A percentile compares a stretch with the other conserved stretches of the same genome.
Evolutionary conservation across 2,329 filamentous ascomycete species (phyloP).

Genomic region (Colletotrichum tamarilloi): DNA sequence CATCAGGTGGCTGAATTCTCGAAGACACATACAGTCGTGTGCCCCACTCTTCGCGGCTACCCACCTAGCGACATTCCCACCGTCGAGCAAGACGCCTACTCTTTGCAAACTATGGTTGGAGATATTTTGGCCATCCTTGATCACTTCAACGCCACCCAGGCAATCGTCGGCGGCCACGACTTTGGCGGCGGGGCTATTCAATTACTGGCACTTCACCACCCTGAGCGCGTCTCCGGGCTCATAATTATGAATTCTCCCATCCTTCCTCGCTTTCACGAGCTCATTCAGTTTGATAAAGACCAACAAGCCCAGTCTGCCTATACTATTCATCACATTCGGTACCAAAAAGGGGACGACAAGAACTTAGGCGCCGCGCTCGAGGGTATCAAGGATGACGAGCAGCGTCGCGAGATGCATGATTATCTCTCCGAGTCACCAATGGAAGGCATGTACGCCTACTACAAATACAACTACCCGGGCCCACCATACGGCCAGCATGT

Average conservation of each 20-base stretch:
- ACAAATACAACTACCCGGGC: not conserved
- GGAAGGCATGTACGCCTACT: not conserved
- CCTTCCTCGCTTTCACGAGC: not conserved
- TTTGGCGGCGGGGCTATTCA: not conserved
- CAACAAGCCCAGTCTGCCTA: not conserved
- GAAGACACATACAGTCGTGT: not conserved
- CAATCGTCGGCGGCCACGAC: conserved; percentile 1
- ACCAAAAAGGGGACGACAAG: not conserved
- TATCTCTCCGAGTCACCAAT: not conserved
- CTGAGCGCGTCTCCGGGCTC: not conserved
- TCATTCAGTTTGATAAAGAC: not conserved
- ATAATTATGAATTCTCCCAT: conserved; percentile 2
- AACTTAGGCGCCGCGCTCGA: not conserved
- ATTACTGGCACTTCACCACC: not conserved
- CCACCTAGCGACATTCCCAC: not conserved
- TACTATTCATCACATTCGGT: not conserved
- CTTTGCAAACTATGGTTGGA: not conserved
- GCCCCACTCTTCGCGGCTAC: not conserved
- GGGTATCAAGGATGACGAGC: not conserved
- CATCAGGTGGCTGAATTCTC: not conserved
- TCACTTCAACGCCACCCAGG: not conserved
- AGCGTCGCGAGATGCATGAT: not conserved
- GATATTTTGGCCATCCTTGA: not conserved
- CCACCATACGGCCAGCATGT: not conserved
- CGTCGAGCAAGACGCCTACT: not conserved